These are phyloP conservation scores for Datisca glomerata DNA, from an alignment of 306 rosid genomes.

Conservation along the genomic window DNA sequence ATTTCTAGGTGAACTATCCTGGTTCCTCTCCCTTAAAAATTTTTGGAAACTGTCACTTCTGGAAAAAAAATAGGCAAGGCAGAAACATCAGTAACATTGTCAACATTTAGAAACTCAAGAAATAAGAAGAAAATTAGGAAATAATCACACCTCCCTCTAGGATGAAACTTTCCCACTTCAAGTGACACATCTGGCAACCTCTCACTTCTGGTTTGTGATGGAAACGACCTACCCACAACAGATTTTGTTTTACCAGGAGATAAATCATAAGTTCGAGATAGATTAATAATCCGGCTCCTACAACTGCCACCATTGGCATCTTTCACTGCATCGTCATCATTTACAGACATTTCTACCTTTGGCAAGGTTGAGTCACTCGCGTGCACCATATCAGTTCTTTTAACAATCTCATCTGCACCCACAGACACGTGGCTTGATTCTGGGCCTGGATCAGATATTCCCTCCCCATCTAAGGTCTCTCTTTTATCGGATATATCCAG, in stretches of 20 bases:
- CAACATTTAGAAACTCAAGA: background rate
- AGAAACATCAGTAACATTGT: constrained; percentile 6
- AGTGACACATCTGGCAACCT: constrained; percentile 26
- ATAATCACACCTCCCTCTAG: constrained; percentile 81
- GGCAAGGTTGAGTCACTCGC: constrained; percentile 22
- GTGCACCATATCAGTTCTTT: constrained; percentile 26
- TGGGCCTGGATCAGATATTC: constrained; percentile 14
- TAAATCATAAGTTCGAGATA: constrained; percentile 35
- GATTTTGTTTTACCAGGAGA: constrained; percentile 54
- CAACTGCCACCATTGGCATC: constrained; percentile 36
- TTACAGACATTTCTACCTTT: constrained; percentile 26
- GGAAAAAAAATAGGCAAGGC: constrained; percentile 19
- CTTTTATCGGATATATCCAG: constrained; percentile 19
- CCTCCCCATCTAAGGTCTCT: constrained; percentile 16
- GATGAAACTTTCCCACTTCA: constrained; percentile 34
- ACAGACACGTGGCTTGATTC: constrained; percentile 25
- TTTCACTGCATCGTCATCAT: constrained; percentile 37
- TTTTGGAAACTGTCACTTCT: constrained; percentile 53
- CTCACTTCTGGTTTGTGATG: constrained; percentile 46
- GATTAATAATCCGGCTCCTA: constrained; percentile 58
- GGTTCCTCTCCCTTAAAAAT: constrained; percentile 62
- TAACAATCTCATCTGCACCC: constrained; percentile 28
- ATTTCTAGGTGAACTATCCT: constrained; percentile 50
- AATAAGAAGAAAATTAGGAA: background rate
- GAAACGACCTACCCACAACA: constrained; percentile 28